Percentiles rank a stretch among this genome's conserved stretches.
phyloP scores from a whole-genome alignment of 176 grass and related monocot genomes.

The Oryza australiensis region DNA sequence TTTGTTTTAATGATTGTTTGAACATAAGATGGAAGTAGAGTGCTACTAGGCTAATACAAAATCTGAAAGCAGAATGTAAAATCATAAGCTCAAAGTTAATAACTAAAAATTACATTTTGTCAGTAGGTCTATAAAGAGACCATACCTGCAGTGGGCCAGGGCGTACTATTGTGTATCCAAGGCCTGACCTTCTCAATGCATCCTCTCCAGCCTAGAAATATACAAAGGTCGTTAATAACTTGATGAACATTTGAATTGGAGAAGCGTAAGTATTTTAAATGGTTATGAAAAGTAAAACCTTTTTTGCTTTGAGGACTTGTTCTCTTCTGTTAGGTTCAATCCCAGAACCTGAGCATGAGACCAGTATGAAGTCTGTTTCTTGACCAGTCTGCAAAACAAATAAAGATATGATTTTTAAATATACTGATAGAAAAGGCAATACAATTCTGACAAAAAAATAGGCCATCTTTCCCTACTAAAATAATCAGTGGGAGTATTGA shows the following conservation, averaged over 20 bases:
- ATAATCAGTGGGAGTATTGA: slow-evolving; percentile 12
- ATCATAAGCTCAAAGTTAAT: background rate
- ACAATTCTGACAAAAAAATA: background rate
- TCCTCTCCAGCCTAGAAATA: slow-evolving; percentile 84
- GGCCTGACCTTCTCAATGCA: slow-evolving; percentile 88
- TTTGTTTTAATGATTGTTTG: background rate
- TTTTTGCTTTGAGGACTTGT: slow-evolving; percentile 98
- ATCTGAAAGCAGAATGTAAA: background rate
- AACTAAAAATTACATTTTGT: slow-evolving; percentile 2
- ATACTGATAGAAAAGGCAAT: slow-evolving; percentile 7
- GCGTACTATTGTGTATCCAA: slow-evolving; percentile 95
- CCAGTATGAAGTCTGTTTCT: slow-evolving; percentile 94
- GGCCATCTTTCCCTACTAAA: background rate
- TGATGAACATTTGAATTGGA: slow-evolving; percentile 30
- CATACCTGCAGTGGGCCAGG: slow-evolving; percentile 85
- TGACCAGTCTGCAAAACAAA: slow-evolving; percentile 61
- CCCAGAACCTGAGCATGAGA: slow-evolving; percentile 90
- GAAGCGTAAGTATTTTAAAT: slow-evolving; percentile 2
- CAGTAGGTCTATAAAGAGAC: slow-evolving; percentile 20
- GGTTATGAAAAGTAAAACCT: slow-evolving; percentile 53
- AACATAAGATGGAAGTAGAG: background rate
- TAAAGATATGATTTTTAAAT: slow-evolving; percentile 33
- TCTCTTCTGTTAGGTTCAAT: slow-evolving; percentile 88
- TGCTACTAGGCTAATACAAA: background rate
- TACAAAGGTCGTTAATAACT: background rate